Evolutionary conservation across 1,284 basidiomycete genomes (phyloP), one percentile per base, ranked within the genome.

Genomic region (Apiotrichum sp.): DNA sequence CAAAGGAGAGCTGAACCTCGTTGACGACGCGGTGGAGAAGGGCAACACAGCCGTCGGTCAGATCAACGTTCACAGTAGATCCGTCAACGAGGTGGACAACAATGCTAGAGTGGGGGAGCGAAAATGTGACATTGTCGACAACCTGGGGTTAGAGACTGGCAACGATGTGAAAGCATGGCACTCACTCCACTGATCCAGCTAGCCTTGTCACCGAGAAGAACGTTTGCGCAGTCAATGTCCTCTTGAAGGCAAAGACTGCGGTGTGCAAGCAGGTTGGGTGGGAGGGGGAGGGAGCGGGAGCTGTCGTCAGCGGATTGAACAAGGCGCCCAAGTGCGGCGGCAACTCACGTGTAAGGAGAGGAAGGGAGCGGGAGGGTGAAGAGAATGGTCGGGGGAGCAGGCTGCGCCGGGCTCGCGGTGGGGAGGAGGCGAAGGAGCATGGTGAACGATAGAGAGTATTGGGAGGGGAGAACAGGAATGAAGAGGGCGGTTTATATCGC

Each of bases 371-470:
- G 72, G 51, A 89, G 74, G 34, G 81, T 83, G 75, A 89, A 88
- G 68, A 87, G 81, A 66, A 91, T 83, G 45, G 84, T 83, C 14
- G 86, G 82, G 34, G 83, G 80, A 4, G 81, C 77, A 2, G 78
- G 71, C 44, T 83, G 78, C 2, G 80, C 77, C 2, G 78, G 66
- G 0, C 79, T 76, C 8, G 81, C 77, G n/a, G 62, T 56, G 13
- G 82, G 82, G 49, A 86, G 70, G 57, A 90, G 81, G 65, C 82
- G 82, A 61, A 89, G 82, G 57, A 86, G 78, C 88, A 89, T 89
- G 35, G 35, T 11, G 35, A 36, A 36, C 35, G n/a, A n/a, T n/a
- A n/a, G n/a, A n/a, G 7, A 48, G 52, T 5, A 57, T 33, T 36
- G 53, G 48, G 7, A n/a, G n/a, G n/a, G n/a, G n/a, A n/a, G n/a